Percentiles rank a stretch among this genome's conserved stretches.
Evolutionary conservation across 163 green algal species (phyloP).

Genomic region (Picocystis sp.): DNA sequence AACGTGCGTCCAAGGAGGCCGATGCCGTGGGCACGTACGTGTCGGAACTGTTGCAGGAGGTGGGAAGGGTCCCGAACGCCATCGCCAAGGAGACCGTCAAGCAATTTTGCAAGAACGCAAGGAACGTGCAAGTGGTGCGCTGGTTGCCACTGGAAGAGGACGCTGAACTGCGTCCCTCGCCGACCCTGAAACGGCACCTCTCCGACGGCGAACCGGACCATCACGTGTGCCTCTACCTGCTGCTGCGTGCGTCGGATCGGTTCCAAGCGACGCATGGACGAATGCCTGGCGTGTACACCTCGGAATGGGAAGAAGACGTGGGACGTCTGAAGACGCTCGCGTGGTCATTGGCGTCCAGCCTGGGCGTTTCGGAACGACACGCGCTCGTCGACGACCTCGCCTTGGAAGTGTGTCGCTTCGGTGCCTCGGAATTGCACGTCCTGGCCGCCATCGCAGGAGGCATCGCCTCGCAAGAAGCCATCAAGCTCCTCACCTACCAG

Average conservation of each 20-base stretch:
- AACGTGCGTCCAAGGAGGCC: slow-evolving; percentile 51
- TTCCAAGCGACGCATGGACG: slow-evolving; percentile 39
- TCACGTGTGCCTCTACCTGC: slow-evolving; percentile 44
- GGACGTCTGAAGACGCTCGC: slow-evolving; percentile 33
- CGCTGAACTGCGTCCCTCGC: background rate
- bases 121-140: slow-evolving; percentile 42
- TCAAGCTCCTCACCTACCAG: slow-evolving; percentile 88
- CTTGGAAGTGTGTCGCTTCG: slow-evolving; percentile 29
- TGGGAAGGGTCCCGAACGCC: slow-evolving; percentile 21
- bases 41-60: slow-evolving; percentile 22
- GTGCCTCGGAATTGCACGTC: slow-evolving; percentile 63
- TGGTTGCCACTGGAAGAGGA: slow-evolving; percentile 3
- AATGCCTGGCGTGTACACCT: slow-evolving; percentile 37
- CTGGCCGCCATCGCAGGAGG: slow-evolving; percentile 74
- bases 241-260: slow-evolving; percentile 53
- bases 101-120: slow-evolving; percentile 65
- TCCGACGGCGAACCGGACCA: background rate
- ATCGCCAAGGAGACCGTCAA: slow-evolving; percentile 34
- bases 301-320: slow-evolving; percentile 46
- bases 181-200: too few species aligned
- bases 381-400: slow-evolving; percentile 40
- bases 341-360: slow-evolving; percentile 25
- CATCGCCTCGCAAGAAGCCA: slow-evolving; percentile 81
- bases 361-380: slow-evolving; percentile 8
- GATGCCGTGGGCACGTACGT: slow-evolving; percentile 42